Percentiles rank a stretch among this genome's conserved stretches.
Conservation (phyloP, 495 filamentous ascomycete species). For the Chaetomidium leptoderma region DNA sequence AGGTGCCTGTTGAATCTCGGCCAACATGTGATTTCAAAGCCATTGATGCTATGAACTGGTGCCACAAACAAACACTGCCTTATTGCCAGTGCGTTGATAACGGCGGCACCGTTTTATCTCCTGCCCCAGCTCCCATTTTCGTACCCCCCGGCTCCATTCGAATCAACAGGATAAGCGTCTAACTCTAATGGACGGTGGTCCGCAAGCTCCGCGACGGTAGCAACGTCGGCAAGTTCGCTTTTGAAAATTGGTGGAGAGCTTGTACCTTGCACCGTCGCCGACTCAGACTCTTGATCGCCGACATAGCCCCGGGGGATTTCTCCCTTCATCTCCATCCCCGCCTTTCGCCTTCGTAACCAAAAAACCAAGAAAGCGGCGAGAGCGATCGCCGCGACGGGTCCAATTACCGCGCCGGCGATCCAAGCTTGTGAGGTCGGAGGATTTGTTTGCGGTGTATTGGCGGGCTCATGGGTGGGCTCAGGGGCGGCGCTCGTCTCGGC, state of each 20-base stretch:
- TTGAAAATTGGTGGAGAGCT: background rate
- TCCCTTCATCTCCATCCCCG: background rate
- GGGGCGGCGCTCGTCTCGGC: background rate
- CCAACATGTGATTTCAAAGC: no score
- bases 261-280: background rate
- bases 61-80: background rate
- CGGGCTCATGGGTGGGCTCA: no score
- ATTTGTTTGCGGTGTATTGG: background rate
- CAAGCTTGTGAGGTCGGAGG: background rate
- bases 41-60: no score
- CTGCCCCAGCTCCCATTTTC: background rate
- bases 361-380: background rate
- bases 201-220: background rate
- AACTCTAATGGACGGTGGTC: background rate
- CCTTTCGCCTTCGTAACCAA: background rate
- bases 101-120: background rate
- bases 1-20: no score
- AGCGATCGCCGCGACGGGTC: background rate
- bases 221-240: background rate
- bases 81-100: background rate
- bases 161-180: background rate
- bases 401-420: background rate
- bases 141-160: background rate
- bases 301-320: background rate
- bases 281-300: background rate